Conservation (phyloP, 139 green algal species). For the Micractinium sp. region DNA sequence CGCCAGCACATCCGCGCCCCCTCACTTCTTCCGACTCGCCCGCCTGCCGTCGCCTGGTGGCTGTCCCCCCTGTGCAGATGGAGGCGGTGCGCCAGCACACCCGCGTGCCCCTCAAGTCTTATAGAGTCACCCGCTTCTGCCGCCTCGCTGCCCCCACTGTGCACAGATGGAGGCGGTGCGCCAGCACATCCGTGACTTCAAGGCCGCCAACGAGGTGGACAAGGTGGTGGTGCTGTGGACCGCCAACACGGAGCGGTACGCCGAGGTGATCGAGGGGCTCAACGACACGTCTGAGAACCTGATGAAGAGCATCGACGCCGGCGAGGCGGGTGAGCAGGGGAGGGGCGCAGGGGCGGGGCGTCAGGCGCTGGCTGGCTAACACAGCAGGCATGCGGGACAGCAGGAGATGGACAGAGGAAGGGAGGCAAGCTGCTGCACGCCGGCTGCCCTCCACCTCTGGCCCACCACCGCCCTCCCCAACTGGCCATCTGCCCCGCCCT, state of each 20-base stretch:
- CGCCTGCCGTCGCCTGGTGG: no score
- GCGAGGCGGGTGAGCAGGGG: conserved; percentile 62
- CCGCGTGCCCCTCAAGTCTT: no score
- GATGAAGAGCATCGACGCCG: conserved; percentile 78
- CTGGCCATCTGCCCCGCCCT: not conserved
- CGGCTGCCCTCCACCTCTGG: not conserved
- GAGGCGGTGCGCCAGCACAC: conserved; percentile 43
- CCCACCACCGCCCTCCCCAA: not conserved
- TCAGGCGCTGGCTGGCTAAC: no score
- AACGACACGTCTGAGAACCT: conserved; percentile 98
- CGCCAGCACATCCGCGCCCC: not conserved
- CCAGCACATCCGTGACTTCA: conserved; percentile 92
- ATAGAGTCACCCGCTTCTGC: no score
- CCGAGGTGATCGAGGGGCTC: conserved; percentile 83
- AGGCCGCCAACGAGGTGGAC: conserved; percentile 68
- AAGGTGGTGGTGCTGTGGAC: conserved; percentile 98
- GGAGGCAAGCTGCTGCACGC: no score
- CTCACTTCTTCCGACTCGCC: no score
- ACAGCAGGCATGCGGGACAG: no score
- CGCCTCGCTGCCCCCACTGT: no score
- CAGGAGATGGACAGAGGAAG: no score
- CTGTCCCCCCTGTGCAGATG: conserved; percentile 58
- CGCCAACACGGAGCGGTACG: conserved; percentile 99
- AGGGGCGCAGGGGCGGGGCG: no score
- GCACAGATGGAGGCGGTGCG: conserved; percentile 85